Evolutionary conservation across 23 red algal species (phyloP).

Genomic region (Cyanidiococcus yangmingshanensis): DNA sequence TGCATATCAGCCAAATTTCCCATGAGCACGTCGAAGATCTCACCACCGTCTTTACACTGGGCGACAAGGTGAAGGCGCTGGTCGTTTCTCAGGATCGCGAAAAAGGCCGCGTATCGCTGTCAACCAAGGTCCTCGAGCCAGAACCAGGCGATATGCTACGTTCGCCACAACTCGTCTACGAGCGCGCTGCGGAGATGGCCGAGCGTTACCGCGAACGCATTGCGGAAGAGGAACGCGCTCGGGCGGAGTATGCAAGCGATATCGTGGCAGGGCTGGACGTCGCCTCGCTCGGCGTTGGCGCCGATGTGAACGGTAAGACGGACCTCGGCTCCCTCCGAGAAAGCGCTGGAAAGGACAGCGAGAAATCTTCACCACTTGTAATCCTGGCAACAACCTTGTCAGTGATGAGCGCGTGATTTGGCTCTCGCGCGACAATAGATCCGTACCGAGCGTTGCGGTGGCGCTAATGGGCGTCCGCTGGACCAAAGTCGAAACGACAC

Average conservation of each 20-base stretch:
- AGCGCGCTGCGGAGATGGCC: slow-evolving; percentile 80
- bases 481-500: slow-evolving; percentile 9
- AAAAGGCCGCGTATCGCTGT: slow-evolving; percentile 82
- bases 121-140: slow-evolving; percentile 85
- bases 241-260: slow-evolving; percentile 75
- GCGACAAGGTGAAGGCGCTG: slow-evolving; percentile 66
- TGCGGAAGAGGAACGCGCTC: slow-evolving; percentile 65
- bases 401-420: too few species aligned
- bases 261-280: slow-evolving; percentile 93
- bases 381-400: too few species aligned
- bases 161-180: slow-evolving; percentile 59
- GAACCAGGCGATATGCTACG: slow-evolving; percentile 95
- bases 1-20: slow-evolving; percentile 96
- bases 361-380: background rate
- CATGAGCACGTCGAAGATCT: slow-evolving; percentile 89
- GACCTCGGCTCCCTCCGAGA: background rate
- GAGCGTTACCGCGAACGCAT: slow-evolving; percentile 58
- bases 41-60: slow-evolving; percentile 40
- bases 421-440: too few species aligned
- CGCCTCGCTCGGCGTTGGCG: slow-evolving; percentile 20
- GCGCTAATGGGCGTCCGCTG: background rate
- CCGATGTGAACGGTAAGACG: background rate
- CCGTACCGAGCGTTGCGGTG: background rate
- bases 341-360: background rate
- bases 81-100: slow-evolving; percentile 89